A percentile compares a stretch with the other conserved stretches of the same genome.
phyloP scores from a whole-genome alignment of 495 filamentous ascomycete species.

The Xylaria longipes region DNA sequence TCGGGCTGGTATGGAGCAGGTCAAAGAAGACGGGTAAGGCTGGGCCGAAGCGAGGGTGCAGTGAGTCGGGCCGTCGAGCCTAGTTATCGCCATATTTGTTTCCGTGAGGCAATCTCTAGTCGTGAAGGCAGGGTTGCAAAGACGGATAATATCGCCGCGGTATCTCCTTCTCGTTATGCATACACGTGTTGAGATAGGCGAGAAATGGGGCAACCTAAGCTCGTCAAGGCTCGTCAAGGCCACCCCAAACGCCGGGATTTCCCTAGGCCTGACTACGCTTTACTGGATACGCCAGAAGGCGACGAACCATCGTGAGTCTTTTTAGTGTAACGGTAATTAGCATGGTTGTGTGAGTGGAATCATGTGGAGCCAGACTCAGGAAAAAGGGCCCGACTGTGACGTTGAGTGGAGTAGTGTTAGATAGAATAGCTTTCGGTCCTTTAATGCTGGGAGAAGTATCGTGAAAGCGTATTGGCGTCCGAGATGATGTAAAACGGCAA shows the following conservation, averaged over 20 bases:
- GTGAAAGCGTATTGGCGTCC: not conserved
- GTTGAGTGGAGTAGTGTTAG: slow-evolving; percentile 6
- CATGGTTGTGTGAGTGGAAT: slow-evolving; percentile 13
- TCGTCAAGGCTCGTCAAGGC: not conserved
- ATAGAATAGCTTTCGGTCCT: slow-evolving; percentile 17
- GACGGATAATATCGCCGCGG: slow-evolving; percentile 17
- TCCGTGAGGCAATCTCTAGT: not conserved
- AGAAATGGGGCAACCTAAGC: not conserved
- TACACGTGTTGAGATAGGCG: not conserved
- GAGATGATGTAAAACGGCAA: not conserved
- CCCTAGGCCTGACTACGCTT: not conserved
- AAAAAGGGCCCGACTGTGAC: not conserved
- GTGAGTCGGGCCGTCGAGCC: slow-evolving; percentile 20
- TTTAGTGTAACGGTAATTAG: not conserved
- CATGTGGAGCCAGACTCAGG: not conserved
- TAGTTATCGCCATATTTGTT: slow-evolving; percentile 3
- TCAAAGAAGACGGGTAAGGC: slow-evolving; percentile 12
- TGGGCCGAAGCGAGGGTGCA: not conserved
- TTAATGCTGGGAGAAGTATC: not conserved
- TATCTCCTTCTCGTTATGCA: slow-evolving; percentile 1
- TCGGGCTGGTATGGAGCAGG: not conserved
- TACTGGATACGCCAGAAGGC: not conserved
- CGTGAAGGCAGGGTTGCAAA: not conserved
- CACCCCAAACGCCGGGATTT: not conserved
- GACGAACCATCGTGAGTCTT: slow-evolving; percentile 15